These are phyloP conservation scores for Friedmanniomyces endolithicus DNA, from an alignment of 495 filamentous ascomycete species.

Conservation along the genomic window DNA sequence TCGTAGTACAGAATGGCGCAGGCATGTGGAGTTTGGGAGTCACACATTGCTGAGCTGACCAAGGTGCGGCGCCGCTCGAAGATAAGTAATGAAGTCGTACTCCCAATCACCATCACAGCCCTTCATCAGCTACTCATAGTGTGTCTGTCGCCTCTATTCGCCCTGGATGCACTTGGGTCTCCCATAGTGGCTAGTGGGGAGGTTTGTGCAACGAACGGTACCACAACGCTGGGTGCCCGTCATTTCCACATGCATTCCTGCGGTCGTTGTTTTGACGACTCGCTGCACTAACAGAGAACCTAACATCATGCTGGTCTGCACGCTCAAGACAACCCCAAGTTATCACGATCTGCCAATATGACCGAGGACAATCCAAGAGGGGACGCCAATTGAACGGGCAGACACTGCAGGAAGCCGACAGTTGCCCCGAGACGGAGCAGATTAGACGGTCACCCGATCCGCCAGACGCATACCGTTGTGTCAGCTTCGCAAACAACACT, in stretches of 20 bases:
- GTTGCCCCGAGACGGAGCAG: background rate
- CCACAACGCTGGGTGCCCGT: background rate
- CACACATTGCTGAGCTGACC: too few relatives aligned
- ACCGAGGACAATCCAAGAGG: background rate
- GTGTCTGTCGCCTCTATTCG: too few relatives aligned
- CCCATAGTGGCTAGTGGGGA: background rate
- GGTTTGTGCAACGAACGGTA: background rate
- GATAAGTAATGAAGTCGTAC: too few relatives aligned
- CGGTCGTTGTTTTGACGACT: slow-evolving; percentile 4
- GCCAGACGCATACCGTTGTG: background rate
- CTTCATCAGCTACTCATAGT: too few relatives aligned
- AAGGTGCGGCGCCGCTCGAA: too few relatives aligned
- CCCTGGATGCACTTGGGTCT: background rate
- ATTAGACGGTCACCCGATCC: background rate
- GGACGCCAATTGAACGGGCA: background rate
- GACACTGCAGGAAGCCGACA: background rate
- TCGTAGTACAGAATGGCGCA: too few relatives aligned
- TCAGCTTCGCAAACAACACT: background rate
- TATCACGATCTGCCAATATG: background rate
- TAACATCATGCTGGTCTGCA: background rate
- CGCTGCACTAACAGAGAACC: background rate
- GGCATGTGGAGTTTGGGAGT: too few relatives aligned
- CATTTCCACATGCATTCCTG: slow-evolving; percentile 2
- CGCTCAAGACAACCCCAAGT: background rate
- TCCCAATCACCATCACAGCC: too few relatives aligned